Percentiles rank a stretch among this genome's conserved stretches.
phyloP scores from a whole-genome alignment of 257 asterid genomes.

The Paulownia fortunei region DNA sequence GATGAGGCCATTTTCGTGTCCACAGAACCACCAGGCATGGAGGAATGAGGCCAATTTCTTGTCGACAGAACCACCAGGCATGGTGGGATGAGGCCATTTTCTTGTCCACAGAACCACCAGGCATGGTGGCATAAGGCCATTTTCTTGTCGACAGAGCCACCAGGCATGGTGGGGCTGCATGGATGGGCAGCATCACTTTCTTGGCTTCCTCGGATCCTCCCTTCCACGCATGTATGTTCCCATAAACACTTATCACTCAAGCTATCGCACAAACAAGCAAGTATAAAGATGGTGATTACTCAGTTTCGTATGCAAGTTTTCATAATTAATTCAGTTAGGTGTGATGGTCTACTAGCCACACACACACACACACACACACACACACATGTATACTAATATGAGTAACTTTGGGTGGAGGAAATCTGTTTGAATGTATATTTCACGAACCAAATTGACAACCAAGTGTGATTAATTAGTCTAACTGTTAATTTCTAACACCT shows the following conservation, averaged over 20 bases:
- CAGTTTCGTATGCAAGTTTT: slow-evolving; percentile 35
- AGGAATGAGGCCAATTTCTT: neutral
- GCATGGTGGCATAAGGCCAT: slow-evolving; percentile 21
- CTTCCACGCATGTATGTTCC: slow-evolving; percentile 33
- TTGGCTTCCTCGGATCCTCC: slow-evolving; percentile 34
- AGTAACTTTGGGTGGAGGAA: neutral
- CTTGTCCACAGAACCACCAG: slow-evolving; percentile 32
- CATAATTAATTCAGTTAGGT: slow-evolving; percentile 41
- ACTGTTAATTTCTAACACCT: neutral
- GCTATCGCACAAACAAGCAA: neutral
- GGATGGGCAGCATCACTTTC: slow-evolving; percentile 38
- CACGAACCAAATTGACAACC: slow-evolving; percentile 16
- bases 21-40: neutral
- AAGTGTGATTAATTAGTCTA: neutral
- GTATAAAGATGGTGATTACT: slow-evolving; percentile 33
- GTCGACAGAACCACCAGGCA: neutral
- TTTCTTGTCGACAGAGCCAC: slow-evolving; percentile 39
- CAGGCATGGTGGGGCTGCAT: slow-evolving; percentile 37
- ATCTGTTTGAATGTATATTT: neutral
- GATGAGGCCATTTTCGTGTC: neutral
- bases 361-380: neutral
- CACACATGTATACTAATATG: neutral
- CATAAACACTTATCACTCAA: neutral
- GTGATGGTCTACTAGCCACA: slow-evolving; percentile 6
- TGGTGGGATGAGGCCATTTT: slow-evolving; percentile 20